phyloP scores from a whole-genome alignment of 352 stramenopile genomes.

The Pythium insidiosum region DNA sequence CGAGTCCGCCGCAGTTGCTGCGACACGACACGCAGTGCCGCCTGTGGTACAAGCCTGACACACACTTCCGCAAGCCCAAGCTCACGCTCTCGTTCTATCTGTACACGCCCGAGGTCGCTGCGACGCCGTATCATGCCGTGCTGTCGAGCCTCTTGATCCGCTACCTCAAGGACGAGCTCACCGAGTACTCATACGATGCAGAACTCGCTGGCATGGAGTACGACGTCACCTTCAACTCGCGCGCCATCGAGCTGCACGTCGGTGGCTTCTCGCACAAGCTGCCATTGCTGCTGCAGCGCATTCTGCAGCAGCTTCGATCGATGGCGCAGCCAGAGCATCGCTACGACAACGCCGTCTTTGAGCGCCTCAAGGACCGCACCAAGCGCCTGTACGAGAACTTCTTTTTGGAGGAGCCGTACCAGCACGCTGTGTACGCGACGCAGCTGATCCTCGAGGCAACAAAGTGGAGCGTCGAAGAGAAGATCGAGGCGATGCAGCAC shows the following conservation, averaged over 20 bases:
- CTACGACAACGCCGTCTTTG: constrained; percentile 63
- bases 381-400: constrained; percentile 86
- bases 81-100: constrained; percentile 81
- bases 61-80: constrained; percentile 89
- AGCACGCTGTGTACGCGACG: constrained; percentile 80
- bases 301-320: constrained; percentile 40
- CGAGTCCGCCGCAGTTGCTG: constrained; percentile 22
- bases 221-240: constrained; percentile 50
- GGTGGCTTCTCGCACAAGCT: constrained; percentile 90
- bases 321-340: constrained; percentile 41
- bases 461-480: constrained; percentile 83
- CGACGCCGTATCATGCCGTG: constrained; percentile 56
- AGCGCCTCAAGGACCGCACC: constrained; percentile 79
- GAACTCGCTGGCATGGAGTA: constrained; percentile 76
- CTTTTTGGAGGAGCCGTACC: constrained; percentile 86
- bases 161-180: constrained; percentile 79
- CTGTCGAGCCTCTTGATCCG: constrained; percentile 67
- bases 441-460: constrained; percentile 67
- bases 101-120: constrained; percentile 44
- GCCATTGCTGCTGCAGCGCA: constrained; percentile 63
- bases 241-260: constrained; percentile 73
- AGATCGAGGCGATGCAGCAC: constrained; percentile 58
- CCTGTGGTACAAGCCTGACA: constrained; percentile 85
- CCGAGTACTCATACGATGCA: constrained; percentile 73
- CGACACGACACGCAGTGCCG: constrained; percentile 40